Conservation (phyloP, 768 basidiomycete genomes). For the Tricholoma furcatifolium region DNA sequence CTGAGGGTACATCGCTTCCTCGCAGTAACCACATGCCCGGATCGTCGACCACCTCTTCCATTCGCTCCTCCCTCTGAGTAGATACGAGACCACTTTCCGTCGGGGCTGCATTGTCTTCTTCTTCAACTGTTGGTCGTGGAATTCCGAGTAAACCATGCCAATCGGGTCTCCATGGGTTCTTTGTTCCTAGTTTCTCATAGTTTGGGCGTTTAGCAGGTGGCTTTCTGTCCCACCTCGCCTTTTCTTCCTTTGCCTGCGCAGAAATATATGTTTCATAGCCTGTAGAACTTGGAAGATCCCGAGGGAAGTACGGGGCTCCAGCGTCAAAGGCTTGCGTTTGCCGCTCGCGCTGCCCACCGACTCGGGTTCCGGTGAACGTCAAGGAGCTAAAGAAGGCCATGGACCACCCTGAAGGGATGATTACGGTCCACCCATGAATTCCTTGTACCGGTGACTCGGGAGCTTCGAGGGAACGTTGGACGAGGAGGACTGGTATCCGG, state of each 20-base stretch:
- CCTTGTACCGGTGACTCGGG: constrained; percentile 33
- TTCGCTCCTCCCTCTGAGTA: constrained; percentile 52
- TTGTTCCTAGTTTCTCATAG: constrained; percentile 60
- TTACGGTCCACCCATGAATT: constrained; percentile 84
- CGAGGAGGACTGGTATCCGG: constrained; percentile 78
- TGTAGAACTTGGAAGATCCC: constrained; percentile 65
- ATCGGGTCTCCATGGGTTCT: constrained; percentile 74
- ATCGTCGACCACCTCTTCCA: constrained; percentile 21
- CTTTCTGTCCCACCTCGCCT: constrained; percentile 67
- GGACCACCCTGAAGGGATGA: constrained; percentile 86
- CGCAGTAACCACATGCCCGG: constrained; percentile 69
- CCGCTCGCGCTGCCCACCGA: constrained; percentile 84
- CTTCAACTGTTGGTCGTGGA: constrained; percentile 9
- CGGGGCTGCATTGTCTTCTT: constrained; percentile 9
- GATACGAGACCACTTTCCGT: constrained; percentile 41
- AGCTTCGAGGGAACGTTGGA: constrained; percentile 70
- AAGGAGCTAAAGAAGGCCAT: constrained; percentile 90
- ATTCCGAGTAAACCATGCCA: constrained; percentile 74
- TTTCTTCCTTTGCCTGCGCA: constrained; percentile 51
- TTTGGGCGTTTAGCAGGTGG: constrained; percentile 88
- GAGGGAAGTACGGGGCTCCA: constrained; percentile 72
- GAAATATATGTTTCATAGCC: constrained; percentile 53
- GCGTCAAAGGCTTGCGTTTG: constrained; percentile 83
- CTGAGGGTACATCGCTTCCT: constrained; percentile 44
- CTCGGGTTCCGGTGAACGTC: constrained; percentile 76